These are phyloP conservation scores for Oryza meridionalis DNA, from an alignment of 176 grass and related monocot species.

Conservation along the genomic window DNA sequence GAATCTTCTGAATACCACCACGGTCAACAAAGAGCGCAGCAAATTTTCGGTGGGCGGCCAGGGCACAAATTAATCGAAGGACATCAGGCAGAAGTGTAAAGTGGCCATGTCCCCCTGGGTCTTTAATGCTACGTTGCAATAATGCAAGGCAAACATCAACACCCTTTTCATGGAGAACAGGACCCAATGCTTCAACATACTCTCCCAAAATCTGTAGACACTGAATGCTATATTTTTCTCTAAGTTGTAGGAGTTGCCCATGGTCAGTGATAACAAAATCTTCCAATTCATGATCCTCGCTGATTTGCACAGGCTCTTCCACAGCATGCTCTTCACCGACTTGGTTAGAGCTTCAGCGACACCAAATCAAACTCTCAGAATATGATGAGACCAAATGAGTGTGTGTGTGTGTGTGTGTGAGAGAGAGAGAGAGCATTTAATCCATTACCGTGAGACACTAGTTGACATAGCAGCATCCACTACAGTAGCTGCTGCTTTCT, in stretches of 20 bases:
- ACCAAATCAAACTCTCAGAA: conserved; percentile 20
- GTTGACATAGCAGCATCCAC: conserved; percentile 89
- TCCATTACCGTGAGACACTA: conserved; percentile 77
- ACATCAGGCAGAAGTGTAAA: conserved; percentile 74
- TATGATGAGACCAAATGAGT: neutral
- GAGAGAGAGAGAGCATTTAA: neutral
- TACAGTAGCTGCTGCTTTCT: conserved; percentile 85
- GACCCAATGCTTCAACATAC: conserved; percentile 96
- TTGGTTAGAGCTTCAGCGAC: conserved; percentile 54
- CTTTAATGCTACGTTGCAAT: conserved; percentile 76
- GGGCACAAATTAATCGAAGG: conserved; percentile 81
- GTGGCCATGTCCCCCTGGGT: conserved; percentile 49
- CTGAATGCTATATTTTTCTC: conserved; percentile 95
- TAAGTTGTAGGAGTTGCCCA: conserved; percentile 62
- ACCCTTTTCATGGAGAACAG: conserved; percentile 96
- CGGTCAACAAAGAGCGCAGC: conserved; percentile 94
- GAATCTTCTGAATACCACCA: conserved; percentile 94
- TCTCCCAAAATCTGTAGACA: conserved; percentile 89
- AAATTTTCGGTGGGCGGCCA: conserved; percentile 93
- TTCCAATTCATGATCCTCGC: conserved; percentile 66
- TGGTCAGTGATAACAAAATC: conserved; percentile 73
- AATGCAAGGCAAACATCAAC: conserved; percentile 92
- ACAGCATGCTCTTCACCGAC: conserved; percentile 34
- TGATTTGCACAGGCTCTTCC: conserved; percentile 58
- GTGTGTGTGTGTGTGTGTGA: neutral